phyloP scores from a whole-genome alignment of 176 grass and related monocot genomes.

The Chloris gayana region DNA sequence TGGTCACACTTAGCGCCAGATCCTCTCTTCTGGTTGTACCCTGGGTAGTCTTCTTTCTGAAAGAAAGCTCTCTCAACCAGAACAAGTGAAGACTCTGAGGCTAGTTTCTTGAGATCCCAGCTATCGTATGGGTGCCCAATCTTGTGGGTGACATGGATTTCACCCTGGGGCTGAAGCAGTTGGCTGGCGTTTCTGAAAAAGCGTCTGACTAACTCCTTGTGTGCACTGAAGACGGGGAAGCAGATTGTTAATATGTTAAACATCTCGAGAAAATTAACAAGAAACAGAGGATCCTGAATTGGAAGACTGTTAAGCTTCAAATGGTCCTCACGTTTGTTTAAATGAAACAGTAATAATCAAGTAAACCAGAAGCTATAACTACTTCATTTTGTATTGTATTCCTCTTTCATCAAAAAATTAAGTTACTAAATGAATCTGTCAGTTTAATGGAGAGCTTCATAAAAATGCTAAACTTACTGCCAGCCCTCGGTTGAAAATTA shows the following conservation, averaged over 20 bases:
- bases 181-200: slow-evolving; percentile 48
- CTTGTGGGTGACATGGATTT: slow-evolving; percentile 66
- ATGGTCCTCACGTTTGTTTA: background rate
- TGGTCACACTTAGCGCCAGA: slow-evolving; percentile 33
- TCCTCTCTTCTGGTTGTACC: slow-evolving; percentile 57
- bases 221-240: slow-evolving; percentile 25
- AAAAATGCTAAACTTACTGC: no score
- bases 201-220: slow-evolving; percentile 25
- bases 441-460: no score
- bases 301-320: background rate
- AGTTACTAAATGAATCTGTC: no score
- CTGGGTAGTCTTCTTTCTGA: slow-evolving; percentile 44
- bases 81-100: slow-evolving; percentile 32
- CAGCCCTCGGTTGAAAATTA: no score
- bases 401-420: no score
- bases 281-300: background rate
- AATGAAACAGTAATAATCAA: no score
- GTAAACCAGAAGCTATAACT: background rate
- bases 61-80: slow-evolving; percentile 37
- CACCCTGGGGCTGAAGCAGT: slow-evolving; percentile 45
- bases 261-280: background rate
- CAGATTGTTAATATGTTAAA: background rate
- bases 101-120: slow-evolving; percentile 46
- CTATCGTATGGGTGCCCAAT: background rate
- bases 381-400: no score